Base-by-base conservation (phyloP, 371 early-diverging fungal genomes). In the Rhizopus delemar region DNA sequence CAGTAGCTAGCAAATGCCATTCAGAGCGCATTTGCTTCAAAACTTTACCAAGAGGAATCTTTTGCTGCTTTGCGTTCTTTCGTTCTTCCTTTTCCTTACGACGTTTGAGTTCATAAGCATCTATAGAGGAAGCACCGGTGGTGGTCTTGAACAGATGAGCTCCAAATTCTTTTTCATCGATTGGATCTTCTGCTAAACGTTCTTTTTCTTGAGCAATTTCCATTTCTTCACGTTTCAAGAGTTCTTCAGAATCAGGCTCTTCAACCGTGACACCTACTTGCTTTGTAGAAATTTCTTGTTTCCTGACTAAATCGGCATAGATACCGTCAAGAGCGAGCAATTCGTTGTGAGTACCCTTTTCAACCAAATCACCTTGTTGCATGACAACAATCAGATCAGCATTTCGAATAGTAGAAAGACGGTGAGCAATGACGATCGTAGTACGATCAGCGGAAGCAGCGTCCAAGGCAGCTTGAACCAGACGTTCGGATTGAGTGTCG, bases 381-480 rank as follows among this genome's bases (percentile, higher is more conserved):
- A 92, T 86, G 7, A 92, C 92, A 46, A 88, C 84, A 67, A 98
- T 96, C 34, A 84, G 66, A 63, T 96, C 91, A 2, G 95, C 90
- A 60, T 93, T 86, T 48, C 81, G 75, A 46, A 89, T 83, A 4
- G 93, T 93, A 48, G 91, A 88, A 3, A 93, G 76, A 46, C 92
- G 86, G 66, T 97, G 97, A 2, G 97, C 97, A 68, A 98, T 90
- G 5, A 95, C 90, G 51, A 99, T 86, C 1, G 96, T 95, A 2
- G 96, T 95, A 38, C 96, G 82, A 46, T 88, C 82, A 35, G 71
- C 64, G 28, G 90, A 53, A 4, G 95, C 95, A 22, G 71, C 77
- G 56, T 95, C 95, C 32, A 93, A 73, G 13, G 93, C 92, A 39
- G 73, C 70, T 68, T 93, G 93, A 1, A 94, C 93, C 16, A 90